Evolutionary conservation across 179 eudicot genomes (phyloP).

Genomic region (Beta macrorhiza): DNA sequence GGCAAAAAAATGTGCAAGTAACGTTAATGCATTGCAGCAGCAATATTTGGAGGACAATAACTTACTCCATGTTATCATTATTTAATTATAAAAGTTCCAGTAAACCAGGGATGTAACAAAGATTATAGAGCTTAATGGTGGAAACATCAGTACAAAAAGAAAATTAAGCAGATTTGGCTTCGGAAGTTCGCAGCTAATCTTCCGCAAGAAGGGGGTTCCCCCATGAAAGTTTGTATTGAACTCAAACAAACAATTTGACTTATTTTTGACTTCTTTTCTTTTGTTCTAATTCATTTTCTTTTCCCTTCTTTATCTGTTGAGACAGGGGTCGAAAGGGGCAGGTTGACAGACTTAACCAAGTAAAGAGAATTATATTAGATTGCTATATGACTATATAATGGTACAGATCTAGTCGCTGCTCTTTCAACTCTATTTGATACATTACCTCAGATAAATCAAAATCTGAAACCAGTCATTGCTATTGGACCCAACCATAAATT

Average conservation of each 20-base stretch:
- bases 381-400: not conserved
- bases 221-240: not conserved
- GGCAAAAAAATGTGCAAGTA: not conserved
- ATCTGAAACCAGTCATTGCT: not conserved
- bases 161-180: not conserved
- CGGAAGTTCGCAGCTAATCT: not conserved
- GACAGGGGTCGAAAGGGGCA: too few species aligned
- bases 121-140: not conserved
- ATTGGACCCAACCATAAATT: not conserved
- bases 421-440: conserved; percentile 4
- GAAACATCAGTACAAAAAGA: not conserved
- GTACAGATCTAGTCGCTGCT: not conserved
- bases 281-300: not conserved
- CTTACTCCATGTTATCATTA: not conserved
- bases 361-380: not conserved
- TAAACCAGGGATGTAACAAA: not conserved
- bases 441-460: not conserved
- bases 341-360: not conserved
- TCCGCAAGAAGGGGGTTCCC: not conserved
- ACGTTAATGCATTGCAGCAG: not conserved
- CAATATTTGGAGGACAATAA: not conserved
- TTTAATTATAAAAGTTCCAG: not conserved
- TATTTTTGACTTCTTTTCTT: not conserved
- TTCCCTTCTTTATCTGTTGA: not conserved
- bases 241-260: not conserved